Conservation (phyloP, 345 rosid genomes). For the Lagerstroemia speciosa region DNA sequence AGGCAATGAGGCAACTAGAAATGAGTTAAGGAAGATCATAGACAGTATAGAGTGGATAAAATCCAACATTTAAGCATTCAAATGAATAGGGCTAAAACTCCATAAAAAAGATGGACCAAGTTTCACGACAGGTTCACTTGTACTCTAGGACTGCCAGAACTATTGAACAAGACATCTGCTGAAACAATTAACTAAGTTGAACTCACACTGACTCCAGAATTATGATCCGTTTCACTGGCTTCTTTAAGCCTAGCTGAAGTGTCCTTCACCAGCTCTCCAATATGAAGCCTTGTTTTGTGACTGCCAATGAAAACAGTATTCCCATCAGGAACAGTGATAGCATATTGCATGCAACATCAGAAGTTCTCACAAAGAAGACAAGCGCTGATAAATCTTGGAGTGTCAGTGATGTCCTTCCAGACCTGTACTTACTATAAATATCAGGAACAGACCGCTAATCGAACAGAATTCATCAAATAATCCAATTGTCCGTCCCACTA, state of each 20-base stretch:
- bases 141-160: neutral
- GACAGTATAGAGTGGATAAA: neutral
- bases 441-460: neutral
- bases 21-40: neutral
- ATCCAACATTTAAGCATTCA: neutral
- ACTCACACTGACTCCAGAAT: slow-evolving; percentile 48
- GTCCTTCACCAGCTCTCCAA: slow-evolving; percentile 84
- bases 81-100: neutral
- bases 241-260: slow-evolving; percentile 84
- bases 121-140: neutral
- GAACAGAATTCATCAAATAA: neutral
- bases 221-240: slow-evolving; percentile 84
- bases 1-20: neutral
- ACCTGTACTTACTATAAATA: neutral
- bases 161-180: neutral
- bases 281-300: slow-evolving; percentile 75
- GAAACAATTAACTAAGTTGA: neutral
- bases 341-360: neutral
- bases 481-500: neutral
- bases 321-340: neutral
- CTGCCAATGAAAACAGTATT: slow-evolving; percentile 28
- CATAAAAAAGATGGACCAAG: neutral
- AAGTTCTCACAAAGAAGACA: neutral
- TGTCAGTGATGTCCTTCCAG: neutral
- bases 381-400: neutral